Percentiles rank a stretch among this genome's conserved stretches.
phyloP scores from a whole-genome alignment of 768 basidiomycete species.

The Hericium rajendrae region DNA sequence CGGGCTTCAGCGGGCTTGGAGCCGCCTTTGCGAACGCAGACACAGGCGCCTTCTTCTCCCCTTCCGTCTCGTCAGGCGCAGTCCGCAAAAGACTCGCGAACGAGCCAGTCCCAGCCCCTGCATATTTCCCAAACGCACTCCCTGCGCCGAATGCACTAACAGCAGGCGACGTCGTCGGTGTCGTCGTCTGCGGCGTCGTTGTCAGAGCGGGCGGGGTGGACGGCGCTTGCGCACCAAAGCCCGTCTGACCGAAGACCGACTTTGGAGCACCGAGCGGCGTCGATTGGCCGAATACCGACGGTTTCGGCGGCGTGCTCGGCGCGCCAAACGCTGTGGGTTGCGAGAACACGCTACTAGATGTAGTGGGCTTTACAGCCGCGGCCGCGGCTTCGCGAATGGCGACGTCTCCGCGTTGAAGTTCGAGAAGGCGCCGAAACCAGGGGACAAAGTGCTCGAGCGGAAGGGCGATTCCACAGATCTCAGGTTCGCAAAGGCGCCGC shows the following conservation, averaged over 20 bases:
- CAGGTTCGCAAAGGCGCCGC: slow-evolving; percentile 12
- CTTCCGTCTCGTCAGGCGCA: slow-evolving; percentile 8
- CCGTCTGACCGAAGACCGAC: slow-evolving; percentile 26
- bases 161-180: slow-evolving; percentile 23
- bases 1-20: not conserved
- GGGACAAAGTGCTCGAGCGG: slow-evolving; percentile 27
- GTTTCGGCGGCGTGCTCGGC: slow-evolving; percentile 6
- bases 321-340: slow-evolving; percentile 9
- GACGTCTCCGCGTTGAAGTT: slow-evolving; percentile 14
- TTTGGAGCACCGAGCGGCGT: slow-evolving; percentile 21
- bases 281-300: slow-evolving; percentile 27
- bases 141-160: slow-evolving; percentile 30
- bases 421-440: slow-evolving; percentile 1
- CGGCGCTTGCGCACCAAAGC: slow-evolving; percentile 17
- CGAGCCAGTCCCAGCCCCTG: slow-evolving; percentile 31
- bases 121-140: slow-evolving; percentile 33
- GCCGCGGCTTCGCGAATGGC: slow-evolving; percentile 13
- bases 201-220: slow-evolving; percentile 8
- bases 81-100: slow-evolving; percentile 54
- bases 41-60: slow-evolving; percentile 7
- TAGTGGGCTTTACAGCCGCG: slow-evolving; percentile 10
- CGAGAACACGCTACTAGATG: not conserved
- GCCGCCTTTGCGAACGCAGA: not conserved
- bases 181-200: slow-evolving; percentile 15
- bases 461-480: slow-evolving; percentile 6